A percentile compares a stretch with the other conserved stretches of the same genome.
These are phyloP conservation scores for Ustilago crameri DNA, from an alignment of 1,284 basidiomycete genomes.

Conservation along the genomic window DNA sequence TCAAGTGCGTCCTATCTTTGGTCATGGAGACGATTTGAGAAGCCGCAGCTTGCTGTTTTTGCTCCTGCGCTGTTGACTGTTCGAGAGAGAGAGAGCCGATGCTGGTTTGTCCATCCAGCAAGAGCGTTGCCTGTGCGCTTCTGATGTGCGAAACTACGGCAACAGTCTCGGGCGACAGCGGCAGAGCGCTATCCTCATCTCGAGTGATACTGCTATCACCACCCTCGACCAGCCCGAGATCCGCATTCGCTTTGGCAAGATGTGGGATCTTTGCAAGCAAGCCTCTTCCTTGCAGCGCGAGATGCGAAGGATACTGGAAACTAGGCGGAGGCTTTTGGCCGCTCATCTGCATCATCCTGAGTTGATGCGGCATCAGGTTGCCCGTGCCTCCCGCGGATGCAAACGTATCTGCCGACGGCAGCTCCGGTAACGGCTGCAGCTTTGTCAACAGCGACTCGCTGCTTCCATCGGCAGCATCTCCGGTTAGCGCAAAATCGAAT, in stretches of 20 bases:
- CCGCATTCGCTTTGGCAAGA: constrained; percentile 11
- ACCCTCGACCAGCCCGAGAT: constrained; percentile 31
- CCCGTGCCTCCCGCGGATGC: constrained; percentile 12
- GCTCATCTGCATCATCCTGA: constrained; percentile 52
- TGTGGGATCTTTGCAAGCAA: constrained; percentile 18
- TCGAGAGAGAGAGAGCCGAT: constrained; percentile 17
- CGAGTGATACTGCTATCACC: constrained; percentile 14
- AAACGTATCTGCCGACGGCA: constrained; percentile 35
- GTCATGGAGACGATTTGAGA: constrained; percentile 14
- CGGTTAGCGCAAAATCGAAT: constrained; percentile 8
- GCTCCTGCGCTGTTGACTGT: background rate
- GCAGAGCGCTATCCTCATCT: constrained; percentile 14
- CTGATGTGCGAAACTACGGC: constrained; percentile 18
- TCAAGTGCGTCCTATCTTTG: constrained; percentile 14
- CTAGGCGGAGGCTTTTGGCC: constrained; percentile 34
- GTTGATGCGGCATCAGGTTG: constrained; percentile 49
- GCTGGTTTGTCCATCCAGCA: constrained; percentile 36
- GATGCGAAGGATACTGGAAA: constrained; percentile 29
- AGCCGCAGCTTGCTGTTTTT: background rate
- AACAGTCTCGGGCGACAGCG: constrained; percentile 23
- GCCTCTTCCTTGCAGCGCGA: constrained; percentile 28
- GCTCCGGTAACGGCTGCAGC: constrained; percentile 20
- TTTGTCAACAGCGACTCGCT: constrained; percentile 25
- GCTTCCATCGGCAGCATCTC: constrained; percentile 12
- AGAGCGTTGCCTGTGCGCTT: background rate